Percentiles rank a stretch among this genome's conserved stretches.
phyloP scores from a whole-genome alignment of 371 early-diverging fungal species.

The Saksenaea vasiformis region DNA sequence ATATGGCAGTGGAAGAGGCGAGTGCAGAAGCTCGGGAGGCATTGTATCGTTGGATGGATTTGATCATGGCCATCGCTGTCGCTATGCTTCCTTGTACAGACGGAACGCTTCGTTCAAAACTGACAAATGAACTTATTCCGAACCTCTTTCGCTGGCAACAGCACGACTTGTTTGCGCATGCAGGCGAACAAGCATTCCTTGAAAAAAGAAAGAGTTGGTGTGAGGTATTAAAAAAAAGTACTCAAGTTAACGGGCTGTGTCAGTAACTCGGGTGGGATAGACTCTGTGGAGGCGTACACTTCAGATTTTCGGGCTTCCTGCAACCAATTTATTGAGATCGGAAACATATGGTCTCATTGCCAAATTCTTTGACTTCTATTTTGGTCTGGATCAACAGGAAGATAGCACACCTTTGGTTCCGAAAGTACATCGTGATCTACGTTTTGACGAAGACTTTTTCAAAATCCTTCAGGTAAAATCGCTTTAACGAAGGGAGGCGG shows the following conservation, averaged over 20 bases:
- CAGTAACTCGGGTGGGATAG: slow-evolving; percentile 12
- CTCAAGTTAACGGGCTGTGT: neutral
- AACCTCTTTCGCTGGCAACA: slow-evolving; percentile 44
- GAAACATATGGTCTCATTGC: slow-evolving; percentile 50
- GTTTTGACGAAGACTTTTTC: slow-evolving; percentile 42
- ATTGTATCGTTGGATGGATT: slow-evolving; percentile 33
- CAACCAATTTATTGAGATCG: slow-evolving; percentile 45
- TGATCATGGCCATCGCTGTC: slow-evolving; percentile 36
- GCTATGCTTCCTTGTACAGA: slow-evolving; percentile 51
- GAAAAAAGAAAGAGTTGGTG: slow-evolving; percentile 32
- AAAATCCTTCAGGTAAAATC: slow-evolving; percentile 45
- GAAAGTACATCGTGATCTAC: slow-evolving; percentile 31
- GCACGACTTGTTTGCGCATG: slow-evolving; percentile 4
- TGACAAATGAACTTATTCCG: slow-evolving; percentile 39
- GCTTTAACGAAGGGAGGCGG: too few relatives aligned
- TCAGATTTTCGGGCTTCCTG: slow-evolving; percentile 46
- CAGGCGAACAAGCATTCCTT: slow-evolving; percentile 6
- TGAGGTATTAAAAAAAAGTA: slow-evolving; percentile 18
- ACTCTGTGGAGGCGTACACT: slow-evolving; percentile 48
- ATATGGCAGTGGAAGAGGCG: neutral
- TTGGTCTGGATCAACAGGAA: slow-evolving; percentile 23
- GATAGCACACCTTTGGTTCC: neutral
- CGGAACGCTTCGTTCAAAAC: slow-evolving; percentile 29
- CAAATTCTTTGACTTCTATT: slow-evolving; percentile 47
- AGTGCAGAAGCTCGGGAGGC: slow-evolving; percentile 9